A percentile compares a stretch with the other conserved stretches of the same genome.
phyloP scores from a whole-genome alignment of 2,329 filamentous ascomycete genomes.

The Calonectria henricotiae region DNA sequence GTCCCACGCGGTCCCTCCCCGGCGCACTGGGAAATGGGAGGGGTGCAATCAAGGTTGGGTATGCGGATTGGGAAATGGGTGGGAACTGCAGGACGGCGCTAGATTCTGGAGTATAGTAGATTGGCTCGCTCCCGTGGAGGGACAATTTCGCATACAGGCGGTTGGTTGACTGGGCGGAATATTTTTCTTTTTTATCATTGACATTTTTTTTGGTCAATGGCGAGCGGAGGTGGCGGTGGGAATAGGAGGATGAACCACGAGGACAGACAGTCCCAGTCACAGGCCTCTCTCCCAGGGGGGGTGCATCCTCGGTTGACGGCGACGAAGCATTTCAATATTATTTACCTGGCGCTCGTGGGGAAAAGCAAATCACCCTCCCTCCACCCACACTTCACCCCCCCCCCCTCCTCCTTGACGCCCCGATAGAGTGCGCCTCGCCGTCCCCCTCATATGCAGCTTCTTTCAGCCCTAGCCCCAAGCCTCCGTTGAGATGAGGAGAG shows the following conservation, averaged over 20 bases:
- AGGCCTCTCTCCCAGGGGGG: background rate
- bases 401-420: constrained; percentile 12
- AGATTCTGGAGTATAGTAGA: constrained; percentile 40
- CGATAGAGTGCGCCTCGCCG: constrained; percentile 28
- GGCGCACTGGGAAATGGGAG: constrained; percentile 40
- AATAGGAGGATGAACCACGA: constrained; percentile 25
- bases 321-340: constrained; percentile 24
- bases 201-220: constrained; percentile 10
- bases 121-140: constrained; percentile 13
- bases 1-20: constrained; percentile 29
- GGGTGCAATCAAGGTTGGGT: constrained; percentile 38
- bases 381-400: constrained; percentile 6
- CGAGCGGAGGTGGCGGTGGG: constrained; percentile 4
- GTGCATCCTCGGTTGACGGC: background rate
- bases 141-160: constrained; percentile 36
- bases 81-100: constrained; percentile 40
- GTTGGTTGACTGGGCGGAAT: constrained; percentile 32
- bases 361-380: constrained; percentile 28
- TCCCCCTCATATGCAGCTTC: constrained; percentile 23
- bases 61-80: constrained; percentile 36
- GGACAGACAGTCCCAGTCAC: constrained; percentile 6
- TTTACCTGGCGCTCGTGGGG: constrained; percentile 17
- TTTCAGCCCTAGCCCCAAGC: constrained; percentile 29
- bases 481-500: constrained; percentile 19
- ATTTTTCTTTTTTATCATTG: constrained; percentile 23